Conservation (phyloP, 1,284 basidiomycete species). For the Heterobasidion occidentale region DNA sequence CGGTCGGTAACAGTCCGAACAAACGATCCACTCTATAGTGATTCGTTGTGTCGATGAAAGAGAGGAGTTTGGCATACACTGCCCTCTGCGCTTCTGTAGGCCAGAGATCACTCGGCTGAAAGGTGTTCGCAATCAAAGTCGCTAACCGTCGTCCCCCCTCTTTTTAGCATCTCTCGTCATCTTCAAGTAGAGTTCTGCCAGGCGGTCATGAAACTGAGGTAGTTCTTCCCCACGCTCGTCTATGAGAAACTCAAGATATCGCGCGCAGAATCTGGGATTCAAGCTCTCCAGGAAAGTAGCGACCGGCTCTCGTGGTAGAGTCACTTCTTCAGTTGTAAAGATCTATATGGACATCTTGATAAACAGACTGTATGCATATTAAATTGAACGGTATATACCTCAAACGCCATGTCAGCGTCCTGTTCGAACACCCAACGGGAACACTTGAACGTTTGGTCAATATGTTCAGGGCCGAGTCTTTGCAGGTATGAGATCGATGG, state of each 20-base stretch:
- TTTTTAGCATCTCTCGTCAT: slow-evolving; percentile 52
- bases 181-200: slow-evolving; percentile 79
- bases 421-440: slow-evolving; percentile 82
- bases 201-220: slow-evolving; percentile 75
- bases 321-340: slow-evolving; percentile 91
- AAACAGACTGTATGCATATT: neutral
- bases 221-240: slow-evolving; percentile 63
- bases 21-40: slow-evolving; percentile 76
- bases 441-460: slow-evolving; percentile 73
- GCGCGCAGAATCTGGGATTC: slow-evolving; percentile 58
- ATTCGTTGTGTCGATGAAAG: slow-evolving; percentile 68
- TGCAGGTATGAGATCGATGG: slow-evolving; percentile 90
- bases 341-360: slow-evolving; percentile 43
- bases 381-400: slow-evolving; percentile 36
- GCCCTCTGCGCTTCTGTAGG: slow-evolving; percentile 32
- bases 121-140: neutral
- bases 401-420: slow-evolving; percentile 66
- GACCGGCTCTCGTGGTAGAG: slow-evolving; percentile 73
- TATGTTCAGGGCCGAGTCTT: slow-evolving; percentile 76
- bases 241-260: slow-evolving; percentile 88
- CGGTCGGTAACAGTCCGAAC: slow-evolving; percentile 67
- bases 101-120: neutral
- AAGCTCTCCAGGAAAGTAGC: slow-evolving; percentile 73
- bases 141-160: slow-evolving; percentile 44
- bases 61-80: slow-evolving; percentile 64